Conservation (phyloP, 768 basidiomycete genomes). For the Pulveroboletus sp. region DNA sequence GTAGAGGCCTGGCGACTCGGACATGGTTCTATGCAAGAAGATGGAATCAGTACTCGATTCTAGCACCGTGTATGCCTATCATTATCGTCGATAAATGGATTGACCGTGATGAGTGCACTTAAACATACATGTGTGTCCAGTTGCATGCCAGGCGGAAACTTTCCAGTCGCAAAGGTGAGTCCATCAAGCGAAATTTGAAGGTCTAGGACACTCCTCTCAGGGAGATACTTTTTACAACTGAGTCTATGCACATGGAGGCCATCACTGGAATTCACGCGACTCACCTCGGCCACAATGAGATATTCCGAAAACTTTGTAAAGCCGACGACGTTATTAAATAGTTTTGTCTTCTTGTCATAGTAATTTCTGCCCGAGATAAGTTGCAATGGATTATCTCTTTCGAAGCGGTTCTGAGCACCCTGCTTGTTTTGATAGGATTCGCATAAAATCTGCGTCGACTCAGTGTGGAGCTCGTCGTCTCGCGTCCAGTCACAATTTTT, state of each 20-base stretch:
- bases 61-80: constrained; percentile 84
- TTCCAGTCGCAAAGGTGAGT: constrained; percentile 72
- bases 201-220: constrained; percentile 56
- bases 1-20: constrained; percentile 61
- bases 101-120: background rate
- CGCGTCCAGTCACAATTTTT: constrained; percentile 89
- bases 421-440: constrained; percentile 81
- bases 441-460: constrained; percentile 87
- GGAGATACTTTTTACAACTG: constrained; percentile 40
- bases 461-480: constrained; percentile 72
- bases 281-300: constrained; percentile 89
- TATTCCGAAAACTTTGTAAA: constrained; percentile 98
- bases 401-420: constrained; percentile 66
- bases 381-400: constrained; percentile 60
- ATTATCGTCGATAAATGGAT: background rate
- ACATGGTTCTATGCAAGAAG: constrained; percentile 95
- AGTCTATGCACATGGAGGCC: constrained; percentile 20
- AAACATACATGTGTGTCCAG: constrained; percentile 83
- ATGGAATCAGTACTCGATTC: constrained; percentile 92
- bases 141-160: constrained; percentile 87
- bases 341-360: constrained; percentile 62
- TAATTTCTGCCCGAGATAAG: constrained; percentile 74
- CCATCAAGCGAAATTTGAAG: constrained; percentile 94
- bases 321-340: constrained; percentile 88
- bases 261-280: constrained; percentile 15